Base-by-base conservation (phyloP, 2,329 filamentous ascomycete species). In the Paraphoma chrysanthemicola region DNA sequence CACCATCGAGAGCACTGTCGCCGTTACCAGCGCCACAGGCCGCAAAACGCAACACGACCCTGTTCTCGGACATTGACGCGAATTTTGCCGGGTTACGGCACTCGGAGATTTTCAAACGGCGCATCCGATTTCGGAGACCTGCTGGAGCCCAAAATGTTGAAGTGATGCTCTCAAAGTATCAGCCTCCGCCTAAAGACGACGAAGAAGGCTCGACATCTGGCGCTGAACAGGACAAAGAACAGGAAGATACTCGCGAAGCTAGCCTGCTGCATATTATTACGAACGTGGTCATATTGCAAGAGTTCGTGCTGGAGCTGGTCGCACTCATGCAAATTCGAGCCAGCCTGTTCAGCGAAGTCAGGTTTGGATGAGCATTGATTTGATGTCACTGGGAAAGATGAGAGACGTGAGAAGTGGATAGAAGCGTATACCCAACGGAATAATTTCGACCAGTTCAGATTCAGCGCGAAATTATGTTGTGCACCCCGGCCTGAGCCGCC, bases 261-360 rank as follows among this genome's bases (percentile, higher is more conserved):
- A 82, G 77, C 59, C 62, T 83, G 30, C 71, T 81, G 53, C 81
- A 83, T 62, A 77, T 83, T 30, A 70, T 83, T 33, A 83, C 81
- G 9, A 83, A 83, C 57, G 77, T 81, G 41, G 79, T 83, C 6
- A 74, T 83, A 9, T 57, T 83, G 60, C 81, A 83, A 63, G 79
- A 83, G 57, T 83, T 83, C 59, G 73, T 81, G 17, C 64, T 83
- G 47, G 81, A 83, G 67, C 55, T 83, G 11, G 76, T 80, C 10
- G 81, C 81, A 5, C 69, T 83, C 51, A 63, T 83, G 68, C 81
- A 82, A 60, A 75, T 82, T 1, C 69, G 81, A 33, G 81, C 81
- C 5, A 80, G 79, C 50, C 71, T 83, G 43, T 78, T 83, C 44
- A 75, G 76, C 43, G 81, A 83, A 60, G 76, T 83, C 46, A 72